Evolutionary conservation across 768 basidiomycete species (phyloP), one percentile per base, ranked within the genome.

Genomic region (Scleroderma bovista): DNA sequence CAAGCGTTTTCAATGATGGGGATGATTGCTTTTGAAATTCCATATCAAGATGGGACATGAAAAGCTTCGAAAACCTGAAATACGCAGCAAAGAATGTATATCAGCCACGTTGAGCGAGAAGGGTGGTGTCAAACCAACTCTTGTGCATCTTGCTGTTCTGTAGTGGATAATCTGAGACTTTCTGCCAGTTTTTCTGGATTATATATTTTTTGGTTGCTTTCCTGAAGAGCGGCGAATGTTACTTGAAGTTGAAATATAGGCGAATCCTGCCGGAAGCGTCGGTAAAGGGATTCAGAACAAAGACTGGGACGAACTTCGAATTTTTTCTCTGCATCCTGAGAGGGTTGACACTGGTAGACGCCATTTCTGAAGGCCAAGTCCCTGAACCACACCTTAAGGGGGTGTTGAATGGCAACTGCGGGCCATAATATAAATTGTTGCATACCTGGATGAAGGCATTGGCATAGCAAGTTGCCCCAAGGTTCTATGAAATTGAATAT

Each of bases 401-500:
- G 19, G 44, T 44, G 19, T 26, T 42, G 57, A 34, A 55, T 47
- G 44, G 51, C n/a, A 43, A 42, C 44, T 16, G 7, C 11, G 16
- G 15, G n/a, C 22, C 42, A 51, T 26, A n/a, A 31, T 31, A 31
- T 19, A 40, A 26, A 33, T 26, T 43, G n/a, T 24, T 31, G 60
- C 62, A 33, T 58, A 86, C 91, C 72, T 98, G 94, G 40, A 98
- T 75, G 54, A 88, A 96, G 17, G 92, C 92, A 65, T 96, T 96
- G 52, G 91, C 93, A 58, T 97, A 98, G 64, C 95, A 98, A 3
- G 95, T 97, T 16, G 94, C 94, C 4, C 95, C 95, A 17, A 98
- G 79, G 64, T 98, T 97, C 92, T 93, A 59, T 34, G 16, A 17
- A 29, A 29, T 53, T 29, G 19, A 40, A 43, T 29, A 29, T 43